These are phyloP conservation scores for Acacia acuminata DNA, from an alignment of 306 rosid species.

Conservation along the genomic window DNA sequence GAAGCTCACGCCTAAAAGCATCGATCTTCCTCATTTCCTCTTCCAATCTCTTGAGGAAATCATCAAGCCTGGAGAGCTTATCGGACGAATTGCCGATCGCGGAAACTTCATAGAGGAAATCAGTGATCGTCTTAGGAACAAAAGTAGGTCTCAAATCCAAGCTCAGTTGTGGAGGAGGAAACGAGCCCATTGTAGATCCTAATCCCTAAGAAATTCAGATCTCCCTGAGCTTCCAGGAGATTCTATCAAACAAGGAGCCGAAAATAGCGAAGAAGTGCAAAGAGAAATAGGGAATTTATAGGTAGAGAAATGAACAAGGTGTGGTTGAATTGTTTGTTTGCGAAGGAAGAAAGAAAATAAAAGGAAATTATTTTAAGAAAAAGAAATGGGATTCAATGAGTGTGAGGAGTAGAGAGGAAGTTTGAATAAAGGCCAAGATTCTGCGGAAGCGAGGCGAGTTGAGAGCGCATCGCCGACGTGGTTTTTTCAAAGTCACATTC, in stretches of 20 bases:
- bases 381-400: slow-evolving; percentile 7
- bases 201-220: slow-evolving; percentile 28
- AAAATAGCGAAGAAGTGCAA: background rate
- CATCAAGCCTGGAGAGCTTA: slow-evolving; percentile 47
- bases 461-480: slow-evolving; percentile 31
- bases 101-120: slow-evolving; percentile 62
- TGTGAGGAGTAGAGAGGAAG: slow-evolving; percentile 33
- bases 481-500: slow-evolving; percentile 46
- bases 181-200: slow-evolving; percentile 63
- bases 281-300: slow-evolving; percentile 7
- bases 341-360: background rate
- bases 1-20: slow-evolving; percentile 93
- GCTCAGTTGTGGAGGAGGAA: slow-evolving; percentile 77
- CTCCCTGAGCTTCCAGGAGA: slow-evolving; percentile 10
- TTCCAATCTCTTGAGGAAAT: slow-evolving; percentile 56
- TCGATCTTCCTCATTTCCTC: slow-evolving; percentile 86
- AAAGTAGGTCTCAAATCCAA: slow-evolving; percentile 70
- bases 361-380: background rate
- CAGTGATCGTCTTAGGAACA: slow-evolving; percentile 69
- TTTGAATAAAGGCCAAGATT: slow-evolving; percentile 54
- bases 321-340: background rate
- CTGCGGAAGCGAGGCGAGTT: slow-evolving; percentile 30
- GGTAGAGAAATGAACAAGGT: background rate
- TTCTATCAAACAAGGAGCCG: background rate
- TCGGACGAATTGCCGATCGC: slow-evolving; percentile 39